phyloP scores from a whole-genome alignment of 306 rosid species.

The Fragaria ananassa region DNA sequence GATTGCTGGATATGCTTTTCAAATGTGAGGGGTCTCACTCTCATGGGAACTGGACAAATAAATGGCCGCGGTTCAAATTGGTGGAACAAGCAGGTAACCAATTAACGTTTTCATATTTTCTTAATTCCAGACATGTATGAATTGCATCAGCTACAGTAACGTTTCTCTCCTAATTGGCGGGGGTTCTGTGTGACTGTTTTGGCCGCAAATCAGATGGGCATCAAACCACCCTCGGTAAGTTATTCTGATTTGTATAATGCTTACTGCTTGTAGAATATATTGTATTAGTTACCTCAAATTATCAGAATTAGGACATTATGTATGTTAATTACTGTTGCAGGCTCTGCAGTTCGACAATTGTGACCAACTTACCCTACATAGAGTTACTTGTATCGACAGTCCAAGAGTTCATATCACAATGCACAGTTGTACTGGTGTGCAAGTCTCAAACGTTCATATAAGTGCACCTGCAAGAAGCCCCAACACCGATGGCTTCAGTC shows the following conservation, averaged over 20 bases:
- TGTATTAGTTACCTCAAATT: too few species aligned
- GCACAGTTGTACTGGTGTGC: background rate
- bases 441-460: background rate
- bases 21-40: background rate
- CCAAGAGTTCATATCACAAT: background rate
- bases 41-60: background rate
- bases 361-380: background rate
- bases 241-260: background rate
- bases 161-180: background rate
- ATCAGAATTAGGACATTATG: too few species aligned
- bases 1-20: background rate
- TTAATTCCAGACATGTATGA: background rate
- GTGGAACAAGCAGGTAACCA: background rate
- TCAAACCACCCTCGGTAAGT: background rate
- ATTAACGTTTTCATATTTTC: background rate
- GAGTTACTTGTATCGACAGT: background rate
- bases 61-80: conserved; percentile 3
- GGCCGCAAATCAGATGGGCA: background rate
- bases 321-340: background rate
- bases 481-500: background rate
- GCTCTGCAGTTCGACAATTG: background rate
- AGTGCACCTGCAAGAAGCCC: background rate
- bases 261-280: too few species aligned
- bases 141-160: background rate
- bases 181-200: background rate